Conservation (phyloP, 1,284 basidiomycete genomes). For the Ustilago shanxiensis region DNA sequence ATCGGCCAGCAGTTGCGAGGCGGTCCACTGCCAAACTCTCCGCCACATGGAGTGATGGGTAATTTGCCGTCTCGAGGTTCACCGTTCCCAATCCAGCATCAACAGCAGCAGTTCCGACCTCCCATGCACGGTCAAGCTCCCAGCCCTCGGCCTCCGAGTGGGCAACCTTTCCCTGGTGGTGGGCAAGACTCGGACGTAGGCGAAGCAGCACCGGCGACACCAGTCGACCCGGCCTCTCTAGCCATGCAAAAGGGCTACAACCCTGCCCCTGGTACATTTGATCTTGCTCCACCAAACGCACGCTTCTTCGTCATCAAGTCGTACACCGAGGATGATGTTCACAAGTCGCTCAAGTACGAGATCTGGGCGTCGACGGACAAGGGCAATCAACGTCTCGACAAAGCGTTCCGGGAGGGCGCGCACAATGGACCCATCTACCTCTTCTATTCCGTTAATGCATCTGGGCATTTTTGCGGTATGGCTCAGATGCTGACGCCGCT, state of each 20-base stretch:
- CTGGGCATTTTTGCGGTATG: conserved; percentile 68
- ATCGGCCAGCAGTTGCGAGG: conserved; percentile 48
- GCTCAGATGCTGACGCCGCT: conserved; percentile 67
- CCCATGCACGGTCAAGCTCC: conserved; percentile 16
- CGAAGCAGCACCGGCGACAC: conserved; percentile 14
- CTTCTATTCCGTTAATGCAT: conserved; percentile 69
- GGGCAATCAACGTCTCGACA: conserved; percentile 67
- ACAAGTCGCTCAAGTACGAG: conserved; percentile 65
- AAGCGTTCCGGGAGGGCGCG: conserved; percentile 52
- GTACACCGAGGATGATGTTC: conserved; percentile 68
- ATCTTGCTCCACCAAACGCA: conserved; percentile 44
- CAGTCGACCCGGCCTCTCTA: conserved; percentile 27
- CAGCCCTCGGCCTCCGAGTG: conserved; percentile 18
- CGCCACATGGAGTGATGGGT: conserved; percentile 24
- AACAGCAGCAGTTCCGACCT: conserved; percentile 21
- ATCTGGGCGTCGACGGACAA: conserved; percentile 70
- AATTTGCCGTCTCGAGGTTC: conserved; percentile 21
- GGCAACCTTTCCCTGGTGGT: neutral
- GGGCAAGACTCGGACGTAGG: neutral
- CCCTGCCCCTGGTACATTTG: conserved; percentile 46
- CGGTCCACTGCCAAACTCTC: conserved; percentile 18
- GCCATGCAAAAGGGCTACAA: conserved; percentile 54
- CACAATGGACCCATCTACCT: conserved; percentile 63
- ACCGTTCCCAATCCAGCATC: conserved; percentile 27
- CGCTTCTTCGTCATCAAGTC: conserved; percentile 69